Evolutionary conservation across 495 filamentous ascomycete genomes (phyloP).

Genomic region (Durotheca rogersii): DNA sequence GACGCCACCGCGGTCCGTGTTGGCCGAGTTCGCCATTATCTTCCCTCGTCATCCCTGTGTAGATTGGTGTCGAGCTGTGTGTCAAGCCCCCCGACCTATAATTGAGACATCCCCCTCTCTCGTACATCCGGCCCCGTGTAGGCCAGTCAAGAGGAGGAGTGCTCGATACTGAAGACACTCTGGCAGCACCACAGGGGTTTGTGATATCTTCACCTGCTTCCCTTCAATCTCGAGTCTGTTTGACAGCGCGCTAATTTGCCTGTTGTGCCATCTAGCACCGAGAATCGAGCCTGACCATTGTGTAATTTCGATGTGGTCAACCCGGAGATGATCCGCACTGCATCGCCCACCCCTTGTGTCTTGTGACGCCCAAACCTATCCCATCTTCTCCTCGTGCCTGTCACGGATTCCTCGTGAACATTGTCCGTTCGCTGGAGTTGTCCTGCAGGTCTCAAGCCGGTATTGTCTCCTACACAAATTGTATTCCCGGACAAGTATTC

Average conservation of each 20-base stretch:
- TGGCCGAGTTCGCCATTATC: slow-evolving; percentile 2
- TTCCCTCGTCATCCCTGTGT: slow-evolving; percentile 17
- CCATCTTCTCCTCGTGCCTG: slow-evolving; percentile 3
- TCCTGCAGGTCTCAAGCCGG: background rate
- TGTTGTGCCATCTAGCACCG: slow-evolving; percentile 26
- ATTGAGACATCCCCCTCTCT: slow-evolving; percentile 8
- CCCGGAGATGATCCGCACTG: slow-evolving; percentile 13
- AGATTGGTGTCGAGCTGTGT: too few species aligned
- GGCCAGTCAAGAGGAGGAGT: slow-evolving; percentile 16
- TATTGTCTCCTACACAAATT: background rate
- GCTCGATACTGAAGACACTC: slow-evolving; percentile 4
- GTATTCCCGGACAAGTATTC: too few species aligned
- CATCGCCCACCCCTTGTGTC: slow-evolving; percentile 13
- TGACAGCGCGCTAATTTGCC: slow-evolving; percentile 9
- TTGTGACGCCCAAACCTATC: slow-evolving; percentile 3
- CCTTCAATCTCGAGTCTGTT: slow-evolving; percentile 18
- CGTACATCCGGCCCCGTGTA: slow-evolving; percentile 5
- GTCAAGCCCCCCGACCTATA: slow-evolving; percentile 8
- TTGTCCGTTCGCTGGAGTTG: slow-evolving; percentile 2
- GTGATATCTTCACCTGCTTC: slow-evolving; percentile 15
- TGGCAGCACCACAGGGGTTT: slow-evolving; percentile 16
- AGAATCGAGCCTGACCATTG: slow-evolving; percentile 12
- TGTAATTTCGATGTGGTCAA: slow-evolving; percentile 21
- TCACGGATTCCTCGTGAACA: background rate
- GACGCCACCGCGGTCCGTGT: slow-evolving; percentile 22